phyloP scores from a whole-genome alignment of 1,284 basidiomycete genomes.

The Rhodotorula glutinis region DNA sequence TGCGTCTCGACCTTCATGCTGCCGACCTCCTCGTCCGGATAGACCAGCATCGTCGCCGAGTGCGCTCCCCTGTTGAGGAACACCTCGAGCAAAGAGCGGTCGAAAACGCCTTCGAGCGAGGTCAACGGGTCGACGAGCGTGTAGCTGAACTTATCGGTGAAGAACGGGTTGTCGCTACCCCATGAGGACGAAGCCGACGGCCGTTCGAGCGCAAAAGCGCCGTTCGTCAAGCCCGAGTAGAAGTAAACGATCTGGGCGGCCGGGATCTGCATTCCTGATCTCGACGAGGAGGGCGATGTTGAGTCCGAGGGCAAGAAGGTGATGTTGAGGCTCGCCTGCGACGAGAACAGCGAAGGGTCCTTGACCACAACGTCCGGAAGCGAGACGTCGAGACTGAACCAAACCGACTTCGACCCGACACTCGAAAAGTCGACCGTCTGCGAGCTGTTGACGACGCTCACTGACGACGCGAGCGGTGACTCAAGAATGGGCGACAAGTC shows the following conservation, averaged over 20 bases:
- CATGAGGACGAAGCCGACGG: background rate
- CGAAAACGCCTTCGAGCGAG: conserved; percentile 7
- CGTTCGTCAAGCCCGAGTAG: background rate
- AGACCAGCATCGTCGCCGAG: background rate
- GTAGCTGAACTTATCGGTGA: conserved; percentile 3
- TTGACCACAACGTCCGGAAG: background rate
- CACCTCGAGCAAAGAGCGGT: conserved; percentile 13
- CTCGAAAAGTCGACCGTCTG: conserved; percentile 1
- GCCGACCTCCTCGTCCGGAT: background rate
- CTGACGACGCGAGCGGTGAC: background rate
- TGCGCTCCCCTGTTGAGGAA: conserved; percentile 10
- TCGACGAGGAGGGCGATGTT: background rate
- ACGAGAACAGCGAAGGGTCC: background rate
- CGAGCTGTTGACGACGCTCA: background rate
- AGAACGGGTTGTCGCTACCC: conserved; percentile 5
- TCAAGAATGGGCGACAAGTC: conserved; percentile 1
- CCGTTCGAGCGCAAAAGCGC: background rate
- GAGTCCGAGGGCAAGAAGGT: background rate
- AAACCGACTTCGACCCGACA: background rate
- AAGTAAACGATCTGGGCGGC: conserved; percentile 13
- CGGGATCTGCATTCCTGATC: background rate
- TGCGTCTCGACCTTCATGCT: background rate
- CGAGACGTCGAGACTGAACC: conserved; percentile 9
- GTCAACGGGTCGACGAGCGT: background rate
- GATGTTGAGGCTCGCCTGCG: background rate